Conservation (phyloP, 225 moss, liverwort and hornwort genomes). For the Anthoceros angustus region DNA sequence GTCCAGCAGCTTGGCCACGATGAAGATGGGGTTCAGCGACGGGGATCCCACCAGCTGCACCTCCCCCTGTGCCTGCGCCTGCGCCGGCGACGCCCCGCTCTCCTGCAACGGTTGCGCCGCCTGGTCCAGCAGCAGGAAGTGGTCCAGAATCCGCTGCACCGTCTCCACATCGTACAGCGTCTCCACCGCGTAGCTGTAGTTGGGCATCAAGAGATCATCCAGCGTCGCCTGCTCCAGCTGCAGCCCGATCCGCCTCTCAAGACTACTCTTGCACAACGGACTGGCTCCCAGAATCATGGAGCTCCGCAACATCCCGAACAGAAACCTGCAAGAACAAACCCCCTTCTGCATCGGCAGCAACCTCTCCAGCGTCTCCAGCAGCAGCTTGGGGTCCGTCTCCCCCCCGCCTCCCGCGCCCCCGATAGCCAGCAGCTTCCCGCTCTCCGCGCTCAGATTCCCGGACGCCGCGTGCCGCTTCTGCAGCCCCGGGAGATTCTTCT, state of each 20-base stretch:
- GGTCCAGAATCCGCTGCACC: slow-evolving; percentile 57
- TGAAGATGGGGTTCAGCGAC: slow-evolving; percentile 32
- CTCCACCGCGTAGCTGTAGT: slow-evolving; percentile 49
- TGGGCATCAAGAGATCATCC: slow-evolving; percentile 62
- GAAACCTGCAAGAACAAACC: slow-evolving; percentile 47
- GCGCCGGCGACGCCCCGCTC: too few relatives aligned
- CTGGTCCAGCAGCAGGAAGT: slow-evolving; percentile 48
- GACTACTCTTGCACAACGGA: slow-evolving; percentile 19
- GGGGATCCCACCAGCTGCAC: slow-evolving; percentile 38
- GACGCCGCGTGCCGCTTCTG: slow-evolving; percentile 32
- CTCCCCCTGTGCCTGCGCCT: slow-evolving; percentile 11
- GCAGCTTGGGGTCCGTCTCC: slow-evolving; percentile 28
- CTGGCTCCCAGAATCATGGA: slow-evolving; percentile 45
- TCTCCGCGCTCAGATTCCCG: slow-evolving; percentile 24
- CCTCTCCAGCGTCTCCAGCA: slow-evolving; percentile 44
- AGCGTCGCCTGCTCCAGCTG: slow-evolving; percentile 56
- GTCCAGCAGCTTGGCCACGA: slow-evolving; percentile 64
- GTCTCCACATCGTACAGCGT: slow-evolving; percentile 63
- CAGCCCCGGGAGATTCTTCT: slow-evolving; percentile 53
- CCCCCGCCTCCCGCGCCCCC: slow-evolving; percentile 8
- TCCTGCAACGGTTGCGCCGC: slow-evolving; percentile 20
- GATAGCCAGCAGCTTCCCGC: slow-evolving; percentile 19
- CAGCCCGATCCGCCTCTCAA: slow-evolving; percentile 51
- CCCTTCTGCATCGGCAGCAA: slow-evolving; percentile 43
- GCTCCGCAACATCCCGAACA: slow-evolving; percentile 58